Evolutionary conservation across 1,284 basidiomycete species (phyloP), one percentile per base, ranked within the genome.

Genomic region (Papiliotrema terrestris): DNA sequence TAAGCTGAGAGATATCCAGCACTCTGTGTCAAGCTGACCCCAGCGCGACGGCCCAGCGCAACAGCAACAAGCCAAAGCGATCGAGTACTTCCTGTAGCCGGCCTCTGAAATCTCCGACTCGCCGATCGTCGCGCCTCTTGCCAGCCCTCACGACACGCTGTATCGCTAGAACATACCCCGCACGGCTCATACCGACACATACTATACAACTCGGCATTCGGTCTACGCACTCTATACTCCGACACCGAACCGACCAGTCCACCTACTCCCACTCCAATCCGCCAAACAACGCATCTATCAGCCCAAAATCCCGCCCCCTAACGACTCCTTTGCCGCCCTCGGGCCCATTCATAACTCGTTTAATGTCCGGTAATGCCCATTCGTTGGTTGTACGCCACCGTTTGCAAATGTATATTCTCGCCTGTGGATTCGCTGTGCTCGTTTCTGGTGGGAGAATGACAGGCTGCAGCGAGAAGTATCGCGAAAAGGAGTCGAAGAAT

Each of bases 1-100:
- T 69, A 29, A 44, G 71, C 35, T 26, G 26, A 9, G 2, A 15
- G 20, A 45, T 17, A n/a, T n/a, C n/a, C n/a, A n/a, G n/a, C n/a
- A n/a, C n/a, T 13, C 22, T 14, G 23, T 23, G 43, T 36, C 5
- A 32, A 5, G 29, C 60, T 61, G 45, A 52, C 8, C 9, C 42
- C 50, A 73, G 67, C 64, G 74, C 25, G 75, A 77, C 56, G 75
- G 75, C 26, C 75, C 75, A 17, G 69, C 62, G 58, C 75, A 77
- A 59, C 72, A 75, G 58, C 68, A 70, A 56, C 62, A 67, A 51
- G 60, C 56, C 13, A 72, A 71, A 56, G 69, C 71, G 41, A 72
- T 73, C 58, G 73, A 73, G 53, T 75, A 75, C 59, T 75, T 75
- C 52, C 62, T 75, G 57, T 72, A 65, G 29, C 29, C 29, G 29